Percentiles rank a stretch among this genome's conserved stretches.
phyloP scores from a whole-genome alignment of 2,329 filamentous ascomycete species.

The Nothophaeocryptopus gaeumannii region DNA sequence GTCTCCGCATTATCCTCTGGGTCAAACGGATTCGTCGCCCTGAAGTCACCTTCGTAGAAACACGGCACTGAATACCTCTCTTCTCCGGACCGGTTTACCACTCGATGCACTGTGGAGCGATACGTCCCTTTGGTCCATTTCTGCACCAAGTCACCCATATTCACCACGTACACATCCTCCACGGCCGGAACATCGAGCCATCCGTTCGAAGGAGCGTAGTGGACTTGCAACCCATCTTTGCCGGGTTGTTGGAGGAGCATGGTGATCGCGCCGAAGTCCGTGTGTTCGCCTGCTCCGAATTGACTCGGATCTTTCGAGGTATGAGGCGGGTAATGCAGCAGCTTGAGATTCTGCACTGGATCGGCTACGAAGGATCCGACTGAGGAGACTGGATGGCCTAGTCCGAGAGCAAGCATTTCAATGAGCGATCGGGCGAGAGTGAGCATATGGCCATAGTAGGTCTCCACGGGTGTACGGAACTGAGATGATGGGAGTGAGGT shows the following conservation, averaged over 20 bases:
- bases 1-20: constrained; percentile 17
- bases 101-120: constrained; percentile 45
- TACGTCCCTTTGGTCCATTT: constrained; percentile 46
- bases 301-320: constrained; percentile 18
- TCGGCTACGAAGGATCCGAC: constrained; percentile 29
- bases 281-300: constrained; percentile 24
- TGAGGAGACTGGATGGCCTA: constrained; percentile 21
- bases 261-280: constrained; percentile 39
- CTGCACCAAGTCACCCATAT: constrained; percentile 51
- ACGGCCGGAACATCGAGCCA: constrained; percentile 47
- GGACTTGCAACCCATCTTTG: constrained; percentile 44
- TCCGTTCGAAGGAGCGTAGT: constrained; percentile 34
- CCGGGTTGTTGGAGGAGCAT: constrained; percentile 47
- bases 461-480: constrained; percentile 27
- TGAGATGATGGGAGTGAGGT: constrained; percentile 27
- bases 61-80: constrained; percentile 48
- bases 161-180: constrained; percentile 47
- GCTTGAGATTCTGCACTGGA: constrained; percentile 28
- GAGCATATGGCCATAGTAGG: constrained; percentile 22
- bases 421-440: constrained; percentile 21
- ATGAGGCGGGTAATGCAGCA: constrained; percentile 27
- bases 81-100: constrained; percentile 41
- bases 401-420: constrained; percentile 23
- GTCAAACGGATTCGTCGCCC: constrained; percentile 23
- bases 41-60: constrained; percentile 39